Conservation (phyloP, 805 yeast species). For the Wickerhamomyces chaumierensis region DNA sequence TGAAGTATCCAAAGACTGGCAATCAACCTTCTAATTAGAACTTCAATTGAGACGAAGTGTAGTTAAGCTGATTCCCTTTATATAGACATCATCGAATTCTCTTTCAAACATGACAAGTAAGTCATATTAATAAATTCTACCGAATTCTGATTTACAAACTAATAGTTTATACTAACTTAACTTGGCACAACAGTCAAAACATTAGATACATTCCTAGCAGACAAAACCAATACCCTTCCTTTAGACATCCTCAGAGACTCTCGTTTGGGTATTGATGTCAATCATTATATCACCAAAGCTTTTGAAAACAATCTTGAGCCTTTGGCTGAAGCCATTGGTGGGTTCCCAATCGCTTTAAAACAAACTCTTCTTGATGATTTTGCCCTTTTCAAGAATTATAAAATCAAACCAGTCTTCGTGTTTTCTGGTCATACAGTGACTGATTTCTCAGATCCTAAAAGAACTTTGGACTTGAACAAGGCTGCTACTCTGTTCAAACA, state of each 20-base stretch:
- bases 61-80: too few relatives aligned
- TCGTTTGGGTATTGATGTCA: constrained; percentile 74
- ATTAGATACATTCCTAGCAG: constrained; percentile 58
- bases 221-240: constrained; percentile 53
- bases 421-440: constrained; percentile 51
- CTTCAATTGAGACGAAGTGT: too few relatives aligned
- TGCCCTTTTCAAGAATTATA: constrained; percentile 42
- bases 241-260: constrained; percentile 55
- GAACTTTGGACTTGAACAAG: constrained; percentile 21
- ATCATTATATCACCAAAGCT: constrained; percentile 59
- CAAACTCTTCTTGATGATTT: constrained; percentile 51
- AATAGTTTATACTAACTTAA: not conserved
- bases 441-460: constrained; percentile 25
- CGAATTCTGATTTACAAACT: not conserved
- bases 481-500: constrained; percentile 28
- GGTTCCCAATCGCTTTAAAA: constrained; percentile 56
- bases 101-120: not conserved
- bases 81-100: too few relatives aligned
- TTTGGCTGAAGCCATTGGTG: constrained; percentile 68
- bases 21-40: too few relatives aligned
- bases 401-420: constrained; percentile 71
- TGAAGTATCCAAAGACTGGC: too few relatives aligned
- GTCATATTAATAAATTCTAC: not conserved
- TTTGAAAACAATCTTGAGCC: constrained; percentile 56
- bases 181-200: constrained; percentile 30